These are phyloP conservation scores for Tubosaeta sp. DNA, from an alignment of 768 basidiomycete genomes.

Conservation along the genomic window DNA sequence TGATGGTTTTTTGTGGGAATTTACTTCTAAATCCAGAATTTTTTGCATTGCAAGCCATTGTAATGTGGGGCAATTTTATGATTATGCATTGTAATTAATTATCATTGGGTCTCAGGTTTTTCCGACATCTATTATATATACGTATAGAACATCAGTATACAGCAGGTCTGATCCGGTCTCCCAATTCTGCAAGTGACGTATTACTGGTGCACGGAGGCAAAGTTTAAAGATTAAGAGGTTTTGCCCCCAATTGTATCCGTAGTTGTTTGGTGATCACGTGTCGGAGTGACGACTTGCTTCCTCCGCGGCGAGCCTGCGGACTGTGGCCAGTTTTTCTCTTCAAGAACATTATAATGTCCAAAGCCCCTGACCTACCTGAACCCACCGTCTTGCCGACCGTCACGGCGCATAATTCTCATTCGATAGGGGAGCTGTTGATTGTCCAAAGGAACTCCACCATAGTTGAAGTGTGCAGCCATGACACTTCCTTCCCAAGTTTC, in stretches of 20 bases:
- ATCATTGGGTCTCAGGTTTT: too few species aligned
- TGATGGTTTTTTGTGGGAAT: too few species aligned
- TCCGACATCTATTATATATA: background rate
- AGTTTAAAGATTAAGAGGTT: background rate
- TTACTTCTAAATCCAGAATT: too few species aligned
- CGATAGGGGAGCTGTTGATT: conserved; percentile 24
- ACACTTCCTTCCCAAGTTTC: conserved; percentile 39
- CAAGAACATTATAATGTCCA: conserved; percentile 6
- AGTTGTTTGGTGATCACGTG: background rate
- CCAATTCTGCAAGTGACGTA: background rate
- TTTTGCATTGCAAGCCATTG: too few species aligned
- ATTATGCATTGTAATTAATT: too few species aligned
- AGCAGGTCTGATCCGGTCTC: background rate
- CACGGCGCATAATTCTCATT: conserved; percentile 5
- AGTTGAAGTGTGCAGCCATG: conserved; percentile 64
- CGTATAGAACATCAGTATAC: conserved; percentile 6
- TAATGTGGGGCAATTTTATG: too few species aligned
- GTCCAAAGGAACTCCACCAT: conserved; percentile 52
- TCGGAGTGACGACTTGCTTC: background rate
- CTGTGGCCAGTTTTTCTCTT: background rate
- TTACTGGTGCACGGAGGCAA: background rate
- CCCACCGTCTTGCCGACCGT: background rate
- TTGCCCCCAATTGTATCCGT: background rate
- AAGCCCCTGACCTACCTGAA: conserved; percentile 1
- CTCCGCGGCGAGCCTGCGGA: too few species aligned